Evolutionary conservation across 176 grass and related monocot genomes (phyloP).

Genomic region (Zizania latifolia): DNA sequence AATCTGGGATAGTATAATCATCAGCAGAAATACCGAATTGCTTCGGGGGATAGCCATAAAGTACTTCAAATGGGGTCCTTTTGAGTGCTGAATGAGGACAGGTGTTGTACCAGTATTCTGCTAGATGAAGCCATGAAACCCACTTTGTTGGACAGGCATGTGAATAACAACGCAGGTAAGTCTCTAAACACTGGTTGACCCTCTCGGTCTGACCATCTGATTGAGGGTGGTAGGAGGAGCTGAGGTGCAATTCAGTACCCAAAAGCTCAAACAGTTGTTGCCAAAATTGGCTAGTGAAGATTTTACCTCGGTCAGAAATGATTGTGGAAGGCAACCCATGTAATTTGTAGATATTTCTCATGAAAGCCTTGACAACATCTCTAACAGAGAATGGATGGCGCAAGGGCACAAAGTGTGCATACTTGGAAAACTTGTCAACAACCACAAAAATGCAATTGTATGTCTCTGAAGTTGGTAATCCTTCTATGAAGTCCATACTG

Average conservation of each 20-base stretch:
- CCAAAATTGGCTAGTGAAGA: not conserved
- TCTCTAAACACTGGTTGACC: not conserved
- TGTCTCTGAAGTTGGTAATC: not conserved
- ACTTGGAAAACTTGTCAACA: not conserved
- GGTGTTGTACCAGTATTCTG: not conserved
- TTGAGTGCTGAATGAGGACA: not conserved
- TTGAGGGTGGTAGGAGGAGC: not conserved
- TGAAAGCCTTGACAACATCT: fast-evolving
- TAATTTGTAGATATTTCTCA: not conserved
- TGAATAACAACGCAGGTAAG: not conserved
- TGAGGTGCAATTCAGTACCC: not conserved
- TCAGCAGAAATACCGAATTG: not conserved
- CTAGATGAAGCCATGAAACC: not conserved
- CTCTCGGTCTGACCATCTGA: not conserved
- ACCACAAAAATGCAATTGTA: not conserved
- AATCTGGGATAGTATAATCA: not conserved
- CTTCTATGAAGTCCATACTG: not conserved
- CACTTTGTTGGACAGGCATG: not conserved
- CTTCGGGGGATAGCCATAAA: not conserved
- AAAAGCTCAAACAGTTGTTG: not conserved
- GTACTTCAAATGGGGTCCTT: not conserved
- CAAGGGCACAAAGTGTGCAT: not conserved
- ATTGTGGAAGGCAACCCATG: not conserved
- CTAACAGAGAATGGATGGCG: not conserved
- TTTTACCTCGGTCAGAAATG: not conserved